Evolutionary conservation across 495 filamentous ascomycete genomes (phyloP).

Genomic region (Penicillium angulare): DNA sequence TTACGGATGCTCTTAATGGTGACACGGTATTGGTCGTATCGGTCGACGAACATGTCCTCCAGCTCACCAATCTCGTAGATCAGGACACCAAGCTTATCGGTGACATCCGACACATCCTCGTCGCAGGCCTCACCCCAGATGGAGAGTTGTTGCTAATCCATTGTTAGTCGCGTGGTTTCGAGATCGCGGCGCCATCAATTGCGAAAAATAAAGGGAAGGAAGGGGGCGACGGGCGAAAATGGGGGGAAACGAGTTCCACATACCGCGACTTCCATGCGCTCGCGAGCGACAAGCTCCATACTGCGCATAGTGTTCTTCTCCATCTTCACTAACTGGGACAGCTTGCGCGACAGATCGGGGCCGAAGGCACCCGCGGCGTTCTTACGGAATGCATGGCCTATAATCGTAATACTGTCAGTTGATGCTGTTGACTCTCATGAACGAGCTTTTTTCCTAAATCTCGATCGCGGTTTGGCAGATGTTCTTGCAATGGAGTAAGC

Average conservation of each 20-base stretch:
- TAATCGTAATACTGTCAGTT: constrained; percentile 25
- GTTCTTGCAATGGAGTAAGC: too few species aligned
- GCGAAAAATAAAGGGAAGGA: neutral
- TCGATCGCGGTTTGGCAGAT: too few species aligned
- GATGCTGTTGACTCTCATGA: neutral
- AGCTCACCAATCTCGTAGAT: constrained; percentile 99
- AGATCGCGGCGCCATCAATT: neutral
- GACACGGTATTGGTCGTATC: constrained; percentile 98
- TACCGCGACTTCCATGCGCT: constrained; percentile 98
- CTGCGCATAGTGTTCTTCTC: constrained; percentile 99
- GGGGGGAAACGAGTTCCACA: too few species aligned
- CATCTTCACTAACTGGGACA: constrained; percentile 98
- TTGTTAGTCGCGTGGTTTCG: neutral
- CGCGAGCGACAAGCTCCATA: constrained; percentile 89
- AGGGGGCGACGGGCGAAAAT: too few species aligned
- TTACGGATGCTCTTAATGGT: constrained; percentile 99
- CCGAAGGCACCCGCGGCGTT: constrained; percentile 91
- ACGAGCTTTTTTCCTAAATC: neutral
- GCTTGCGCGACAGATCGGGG: constrained; percentile 94
- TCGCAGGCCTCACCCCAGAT: constrained; percentile 97
- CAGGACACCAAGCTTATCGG: constrained; percentile 95
- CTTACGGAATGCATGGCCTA: constrained; percentile 92
- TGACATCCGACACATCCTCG: constrained; percentile 97
- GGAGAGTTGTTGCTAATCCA: constrained; percentile 86
- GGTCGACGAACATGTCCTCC: constrained; percentile 96